Percentiles rank a stretch among this genome's conserved stretches.
phyloP scores from a whole-genome alignment of 495 filamentous ascomycete species.

The Talaromyces stipitatus region DNA sequence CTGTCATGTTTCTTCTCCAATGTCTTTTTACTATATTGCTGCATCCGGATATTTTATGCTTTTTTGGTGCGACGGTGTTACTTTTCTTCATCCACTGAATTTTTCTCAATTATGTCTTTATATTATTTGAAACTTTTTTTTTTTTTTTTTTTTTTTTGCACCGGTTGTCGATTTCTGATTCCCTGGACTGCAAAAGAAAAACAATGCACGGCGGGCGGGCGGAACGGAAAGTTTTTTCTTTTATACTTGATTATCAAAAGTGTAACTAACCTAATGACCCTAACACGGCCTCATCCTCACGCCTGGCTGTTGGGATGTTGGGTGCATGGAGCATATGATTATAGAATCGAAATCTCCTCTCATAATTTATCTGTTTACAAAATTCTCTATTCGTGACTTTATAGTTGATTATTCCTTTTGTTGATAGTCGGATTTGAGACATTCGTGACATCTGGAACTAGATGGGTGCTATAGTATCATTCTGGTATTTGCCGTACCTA shows the following conservation, averaged over 20 bases:
- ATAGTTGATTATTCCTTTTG: too few species aligned
- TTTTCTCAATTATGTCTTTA: slow-evolving; percentile 5
- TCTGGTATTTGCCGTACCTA: too few species aligned
- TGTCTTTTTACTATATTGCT: slow-evolving; percentile 2
- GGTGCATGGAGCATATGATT: slow-evolving; percentile 4
- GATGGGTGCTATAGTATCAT: too few species aligned
- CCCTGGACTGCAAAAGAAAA: background rate
- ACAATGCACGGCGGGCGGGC: background rate
- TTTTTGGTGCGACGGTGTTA: slow-evolving; percentile 8
- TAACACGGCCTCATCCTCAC: background rate
- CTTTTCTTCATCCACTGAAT: background rate
- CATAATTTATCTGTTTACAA: background rate
- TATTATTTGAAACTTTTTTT: slow-evolving; percentile 6
- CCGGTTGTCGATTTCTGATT: slow-evolving; percentile 1
- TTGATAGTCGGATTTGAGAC: too few species aligned
- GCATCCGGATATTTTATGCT: background rate
- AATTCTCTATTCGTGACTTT: background rate
- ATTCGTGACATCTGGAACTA: too few species aligned
- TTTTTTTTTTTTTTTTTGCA: too few species aligned
- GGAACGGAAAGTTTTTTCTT: background rate
- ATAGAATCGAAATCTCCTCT: slow-evolving; percentile 6
- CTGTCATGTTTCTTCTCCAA: slow-evolving; percentile 4
- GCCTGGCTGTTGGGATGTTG: background rate
- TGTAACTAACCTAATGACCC: slow-evolving; percentile 4
- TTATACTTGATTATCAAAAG: slow-evolving; percentile 1